phyloP scores from a whole-genome alignment of 2,329 filamentous ascomycete genomes.

The Trichophyton verrucosum region DNA sequence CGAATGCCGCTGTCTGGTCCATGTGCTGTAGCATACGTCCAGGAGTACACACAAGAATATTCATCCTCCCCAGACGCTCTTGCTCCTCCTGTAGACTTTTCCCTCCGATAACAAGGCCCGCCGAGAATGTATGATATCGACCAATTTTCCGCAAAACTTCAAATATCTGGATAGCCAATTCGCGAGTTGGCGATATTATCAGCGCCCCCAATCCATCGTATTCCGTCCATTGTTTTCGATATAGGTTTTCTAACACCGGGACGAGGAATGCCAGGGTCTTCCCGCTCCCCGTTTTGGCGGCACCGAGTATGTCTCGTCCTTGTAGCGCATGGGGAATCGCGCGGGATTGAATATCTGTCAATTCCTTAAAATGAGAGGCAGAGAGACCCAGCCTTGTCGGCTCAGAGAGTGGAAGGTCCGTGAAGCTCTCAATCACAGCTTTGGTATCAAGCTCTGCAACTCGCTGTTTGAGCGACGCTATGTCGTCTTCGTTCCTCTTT shows the following conservation, averaged over 20 bases:
- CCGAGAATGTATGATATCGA: conserved; percentile 77
- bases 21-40: conserved; percentile 92
- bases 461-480: conserved; percentile 30
- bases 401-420: conserved; percentile 73
- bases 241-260: conserved; percentile 84
- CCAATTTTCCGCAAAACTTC: conserved; percentile 86
- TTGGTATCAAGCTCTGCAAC: conserved; percentile 36
- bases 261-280: conserved; percentile 91
- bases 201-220: conserved; percentile 83
- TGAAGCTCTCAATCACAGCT: conserved; percentile 53
- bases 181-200: conserved; percentile 85
- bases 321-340: conserved; percentile 82
- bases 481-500: conserved; percentile 35
- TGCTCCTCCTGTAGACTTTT: conserved; percentile 82
- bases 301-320: conserved; percentile 77
- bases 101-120: conserved; percentile 84
- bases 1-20: conserved; percentile 82
- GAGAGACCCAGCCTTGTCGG: conserved; percentile 69
- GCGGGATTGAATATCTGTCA: conserved; percentile 84
- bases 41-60: conserved; percentile 90
- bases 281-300: conserved; percentile 88
- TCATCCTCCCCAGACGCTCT: conserved; percentile 78
- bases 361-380: conserved; percentile 71
- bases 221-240: conserved; percentile 78
- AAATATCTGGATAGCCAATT: conserved; percentile 94